phyloP scores from a whole-genome alignment of 345 rosid species.

The Eutrema yunnanense region DNA sequence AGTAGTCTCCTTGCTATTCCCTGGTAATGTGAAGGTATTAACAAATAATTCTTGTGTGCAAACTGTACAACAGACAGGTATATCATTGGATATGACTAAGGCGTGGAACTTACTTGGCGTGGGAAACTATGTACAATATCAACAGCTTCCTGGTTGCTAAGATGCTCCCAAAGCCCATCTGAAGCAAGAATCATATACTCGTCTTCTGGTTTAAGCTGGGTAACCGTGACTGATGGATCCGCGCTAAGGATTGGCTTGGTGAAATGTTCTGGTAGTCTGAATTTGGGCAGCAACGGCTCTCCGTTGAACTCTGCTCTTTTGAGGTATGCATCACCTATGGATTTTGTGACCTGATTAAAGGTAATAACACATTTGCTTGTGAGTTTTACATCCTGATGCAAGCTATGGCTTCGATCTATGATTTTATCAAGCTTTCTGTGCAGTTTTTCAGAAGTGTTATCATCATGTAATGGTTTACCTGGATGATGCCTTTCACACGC shows the following conservation, averaged over 20 bases:
- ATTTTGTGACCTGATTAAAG: constrained; percentile 56
- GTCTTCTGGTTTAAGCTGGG: constrained; percentile 51
- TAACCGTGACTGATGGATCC: constrained; percentile 57
- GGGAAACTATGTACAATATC: constrained; percentile 51
- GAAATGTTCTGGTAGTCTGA: constrained; percentile 49
- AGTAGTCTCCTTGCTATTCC: constrained; percentile 69
- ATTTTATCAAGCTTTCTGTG: background rate
- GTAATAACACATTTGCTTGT: background rate
- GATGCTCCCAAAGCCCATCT: constrained; percentile 91
- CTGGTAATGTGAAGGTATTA: constrained; percentile 29
- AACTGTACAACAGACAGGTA: background rate
- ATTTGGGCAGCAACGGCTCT: constrained; percentile 59
- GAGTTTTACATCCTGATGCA: background rate
- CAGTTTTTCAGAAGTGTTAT: background rate
- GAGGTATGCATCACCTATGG: constrained; percentile 84
- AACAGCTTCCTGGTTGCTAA: constrained; percentile 63
- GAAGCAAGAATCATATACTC: constrained; percentile 77
- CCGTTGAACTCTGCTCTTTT: constrained; percentile 73
- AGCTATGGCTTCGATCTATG: background rate
- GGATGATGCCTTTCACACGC: constrained; percentile 85
- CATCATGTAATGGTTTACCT: constrained; percentile 40
- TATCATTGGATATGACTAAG: background rate
- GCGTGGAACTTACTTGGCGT: constrained; percentile 39
- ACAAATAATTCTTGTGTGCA: background rate
- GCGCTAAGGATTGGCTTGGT: constrained; percentile 59